Percentiles rank a stretch among this genome's conserved stretches.
These are phyloP conservation scores for Xylaria sp. DNA, from an alignment of 2,329 filamentous ascomycete species.

Conservation along the genomic window DNA sequence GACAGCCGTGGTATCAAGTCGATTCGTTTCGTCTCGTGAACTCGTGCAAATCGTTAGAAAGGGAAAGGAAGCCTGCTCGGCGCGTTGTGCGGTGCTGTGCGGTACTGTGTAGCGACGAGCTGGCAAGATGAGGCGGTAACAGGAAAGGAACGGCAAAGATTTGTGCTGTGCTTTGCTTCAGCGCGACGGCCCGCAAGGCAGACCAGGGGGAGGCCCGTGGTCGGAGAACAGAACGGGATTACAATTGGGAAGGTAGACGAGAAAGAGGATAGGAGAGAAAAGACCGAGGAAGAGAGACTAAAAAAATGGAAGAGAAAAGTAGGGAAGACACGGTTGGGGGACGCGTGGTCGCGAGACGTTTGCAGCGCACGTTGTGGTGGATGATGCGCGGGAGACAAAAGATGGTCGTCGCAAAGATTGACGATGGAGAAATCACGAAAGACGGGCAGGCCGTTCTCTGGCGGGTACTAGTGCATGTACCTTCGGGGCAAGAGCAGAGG, in stretches of 20 bases:
- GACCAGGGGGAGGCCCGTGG: background rate
- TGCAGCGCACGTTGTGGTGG: constrained; percentile 6
- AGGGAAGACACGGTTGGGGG: constrained; percentile 1
- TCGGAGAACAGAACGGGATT: background rate
- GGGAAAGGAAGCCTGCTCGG: background rate
- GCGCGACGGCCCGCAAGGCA: constrained; percentile 3
- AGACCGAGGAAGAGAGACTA: background rate
- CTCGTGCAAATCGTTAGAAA: constrained; percentile 20
- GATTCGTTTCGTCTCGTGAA: constrained; percentile 20
- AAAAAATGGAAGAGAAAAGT: background rate
- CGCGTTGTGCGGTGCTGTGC: too few relatives aligned
- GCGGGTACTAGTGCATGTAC: background rate
- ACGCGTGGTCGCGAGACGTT: constrained; percentile 6
- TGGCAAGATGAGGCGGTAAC: background rate
- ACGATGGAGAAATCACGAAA: background rate
- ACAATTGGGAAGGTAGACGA: background rate
- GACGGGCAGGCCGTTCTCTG: background rate
- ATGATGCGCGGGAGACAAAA: constrained; percentile 12
- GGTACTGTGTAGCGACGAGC: background rate
- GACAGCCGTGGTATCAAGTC: constrained; percentile 8
- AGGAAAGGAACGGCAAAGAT: background rate
- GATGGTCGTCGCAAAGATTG: constrained; percentile 16
- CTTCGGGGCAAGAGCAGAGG: background rate
- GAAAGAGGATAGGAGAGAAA: background rate
- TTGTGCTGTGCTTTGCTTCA: background rate